These are phyloP conservation scores for Exophiala sideris DNA, from an alignment of 2,329 filamentous ascomycete species.

Conservation along the genomic window DNA sequence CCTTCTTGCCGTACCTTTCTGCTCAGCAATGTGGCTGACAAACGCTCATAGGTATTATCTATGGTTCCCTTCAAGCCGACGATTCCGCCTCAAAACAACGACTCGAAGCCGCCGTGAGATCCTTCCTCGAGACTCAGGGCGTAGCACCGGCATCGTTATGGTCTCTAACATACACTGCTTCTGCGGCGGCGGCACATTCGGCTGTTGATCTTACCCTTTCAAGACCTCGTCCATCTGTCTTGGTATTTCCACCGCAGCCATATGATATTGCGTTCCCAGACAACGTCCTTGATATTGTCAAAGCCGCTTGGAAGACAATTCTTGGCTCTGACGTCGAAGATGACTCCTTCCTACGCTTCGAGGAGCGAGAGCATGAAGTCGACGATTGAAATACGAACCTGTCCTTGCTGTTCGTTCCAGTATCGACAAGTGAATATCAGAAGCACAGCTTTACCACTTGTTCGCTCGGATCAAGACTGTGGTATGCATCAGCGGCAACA, in stretches of 20 bases:
- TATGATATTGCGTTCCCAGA: constrained; percentile 75
- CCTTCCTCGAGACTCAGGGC: constrained; percentile 13
- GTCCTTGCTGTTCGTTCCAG: neutral
- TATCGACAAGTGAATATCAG: too few species aligned
- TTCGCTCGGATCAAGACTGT: too few species aligned
- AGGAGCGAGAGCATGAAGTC: constrained; percentile 17
- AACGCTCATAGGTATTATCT: constrained; percentile 53
- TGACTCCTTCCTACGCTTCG: constrained; percentile 53
- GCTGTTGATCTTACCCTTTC: constrained; percentile 16
- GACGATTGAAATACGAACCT: constrained; percentile 2
- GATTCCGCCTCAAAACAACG: constrained; percentile 6
- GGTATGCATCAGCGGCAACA: too few species aligned
- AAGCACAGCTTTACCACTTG: too few species aligned
- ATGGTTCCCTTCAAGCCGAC: constrained; percentile 44
- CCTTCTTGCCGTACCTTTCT: constrained; percentile 1
- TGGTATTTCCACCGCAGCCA: constrained; percentile 58
- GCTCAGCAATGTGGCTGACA: constrained; percentile 15
- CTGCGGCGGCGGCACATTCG: constrained; percentile 40
- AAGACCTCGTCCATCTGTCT: constrained; percentile 37
- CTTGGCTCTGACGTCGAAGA: constrained; percentile 51
- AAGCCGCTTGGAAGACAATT: constrained; percentile 66
- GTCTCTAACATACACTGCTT: constrained; percentile 42
- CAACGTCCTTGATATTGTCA: constrained; percentile 61
- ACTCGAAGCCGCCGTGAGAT: constrained; percentile 17
- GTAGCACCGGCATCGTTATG: constrained; percentile 16